Base-by-base conservation (phyloP, 257 asterid species). In the Nicotiana knightiana region DNA sequence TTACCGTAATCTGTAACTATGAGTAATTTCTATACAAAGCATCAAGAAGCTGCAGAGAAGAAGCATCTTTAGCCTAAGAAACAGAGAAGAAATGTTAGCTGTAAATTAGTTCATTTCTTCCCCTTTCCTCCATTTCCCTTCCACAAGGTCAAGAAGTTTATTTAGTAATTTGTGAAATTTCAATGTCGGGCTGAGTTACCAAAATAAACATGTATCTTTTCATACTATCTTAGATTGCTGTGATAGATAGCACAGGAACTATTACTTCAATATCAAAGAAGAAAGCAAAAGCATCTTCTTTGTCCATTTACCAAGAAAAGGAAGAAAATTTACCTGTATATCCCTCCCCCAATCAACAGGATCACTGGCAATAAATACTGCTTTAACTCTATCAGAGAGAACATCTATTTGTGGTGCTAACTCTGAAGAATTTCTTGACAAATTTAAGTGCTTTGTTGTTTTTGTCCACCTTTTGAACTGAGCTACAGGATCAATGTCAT, bases 321-420 rank as follows among this genome's bases (percentile, higher is more conserved):
- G 63, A 53, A 6, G 35, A 3, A 32, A 21, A 67, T 54, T 7
- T 83, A 90, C 93, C 93, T 91, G 95, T 46, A 91, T 90, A 84
- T 91, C 92, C 81, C 93, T 85, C 33, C 95, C 92, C 95, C 93
- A 91, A 84, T 89, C 93, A 81, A 91, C 95, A 30, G 95, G 93
- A 88, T 91, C 95, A 82, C 93, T 89, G 46, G 84, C 80, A 82
- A 91, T 86, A 83, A 91, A 91, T 71, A 81, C 93, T 58, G 92
- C 92, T 87, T 85, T 85, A n/a, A 90, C 92, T 64, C 81, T 87
- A 48, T 83, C 83, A 9, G 87, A 81, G 46, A 54, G 64, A 67
- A 32, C 78, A 75, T 55, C 73, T 76, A 33, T n/a, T 16, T 83
- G 79, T n/a, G 79, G 82, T 76, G 78, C 79, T n/a, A 81, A 83